Evolutionary conservation across 495 filamentous ascomycete species (phyloP).

Genomic region (Penicillium cataractarum): DNA sequence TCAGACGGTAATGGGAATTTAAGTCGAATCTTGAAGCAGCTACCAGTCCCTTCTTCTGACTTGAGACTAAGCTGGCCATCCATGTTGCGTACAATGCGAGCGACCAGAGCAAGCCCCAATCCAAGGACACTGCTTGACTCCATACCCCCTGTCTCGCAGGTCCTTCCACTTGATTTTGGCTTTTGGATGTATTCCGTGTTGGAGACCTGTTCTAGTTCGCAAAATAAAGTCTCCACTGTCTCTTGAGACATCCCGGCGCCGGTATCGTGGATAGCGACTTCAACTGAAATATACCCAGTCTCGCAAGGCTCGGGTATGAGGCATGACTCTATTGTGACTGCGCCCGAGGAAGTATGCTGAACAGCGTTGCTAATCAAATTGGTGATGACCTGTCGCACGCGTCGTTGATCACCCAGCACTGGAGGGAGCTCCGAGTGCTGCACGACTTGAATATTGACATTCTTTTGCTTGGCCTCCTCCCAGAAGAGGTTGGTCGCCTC

Average conservation of each 20-base stretch:
- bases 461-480: conserved; percentile 74
- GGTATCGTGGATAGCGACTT: conserved; percentile 77
- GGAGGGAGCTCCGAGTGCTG: conserved; percentile 72
- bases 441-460: conserved; percentile 66
- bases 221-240: conserved; percentile 76
- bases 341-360: conserved; percentile 70
- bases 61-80: conserved; percentile 84
- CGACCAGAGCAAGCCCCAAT: conserved; percentile 81
- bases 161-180: conserved; percentile 35
- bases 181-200: conserved; percentile 51
- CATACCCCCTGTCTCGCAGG: conserved; percentile 15
- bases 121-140: conserved; percentile 59
- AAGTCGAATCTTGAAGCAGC: conserved; percentile 63
- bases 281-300: conserved; percentile 58
- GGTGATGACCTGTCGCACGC: conserved; percentile 79
- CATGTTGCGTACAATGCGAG: conserved; percentile 82
- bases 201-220: conserved; percentile 83
- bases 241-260: conserved; percentile 77
- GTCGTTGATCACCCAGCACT: conserved; percentile 81
- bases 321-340: conserved; percentile 71
- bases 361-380: conserved; percentile 86
- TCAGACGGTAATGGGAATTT: conserved; percentile 31
- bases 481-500: conserved; percentile 76
- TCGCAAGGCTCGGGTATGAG: conserved; percentile 39
- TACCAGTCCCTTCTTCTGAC: conserved; percentile 81